Evolutionary conservation across 805 yeast genomes (phyloP).

Genomic region (Wickerhamiella vanderwaltii): DNA sequence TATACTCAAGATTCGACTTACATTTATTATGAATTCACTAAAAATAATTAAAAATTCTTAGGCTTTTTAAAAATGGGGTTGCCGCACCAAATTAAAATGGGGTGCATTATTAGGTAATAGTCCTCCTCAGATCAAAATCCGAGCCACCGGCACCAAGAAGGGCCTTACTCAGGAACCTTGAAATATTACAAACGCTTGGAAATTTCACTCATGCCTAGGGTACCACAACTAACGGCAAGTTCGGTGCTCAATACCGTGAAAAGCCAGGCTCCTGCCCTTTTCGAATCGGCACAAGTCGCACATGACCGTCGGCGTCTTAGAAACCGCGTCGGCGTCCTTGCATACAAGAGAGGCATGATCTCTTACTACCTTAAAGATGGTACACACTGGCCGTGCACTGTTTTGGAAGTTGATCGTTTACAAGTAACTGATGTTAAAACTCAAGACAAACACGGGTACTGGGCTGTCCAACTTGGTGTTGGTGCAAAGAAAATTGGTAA

Average conservation of each 20-base stretch:
- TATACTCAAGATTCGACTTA: no score
- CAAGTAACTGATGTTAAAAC: slow-evolving; percentile 74
- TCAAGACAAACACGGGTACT: slow-evolving; percentile 60
- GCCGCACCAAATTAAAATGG: no score
- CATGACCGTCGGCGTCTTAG: slow-evolving; percentile 63
- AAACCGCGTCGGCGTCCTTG: slow-evolving; percentile 71
- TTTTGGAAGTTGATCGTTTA: slow-evolving; percentile 73
- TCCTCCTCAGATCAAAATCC: no score
- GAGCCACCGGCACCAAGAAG: neutral
- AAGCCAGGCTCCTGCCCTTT: slow-evolving; percentile 39
- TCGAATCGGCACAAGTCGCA: slow-evolving; percentile 57
- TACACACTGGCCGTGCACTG: slow-evolving; percentile 65
- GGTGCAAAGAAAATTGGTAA: slow-evolving; percentile 55
- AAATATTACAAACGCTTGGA: slow-evolving; percentile 1
- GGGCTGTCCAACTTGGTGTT: slow-evolving; percentile 77
- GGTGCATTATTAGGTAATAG: no score
- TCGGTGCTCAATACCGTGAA: slow-evolving; percentile 23
- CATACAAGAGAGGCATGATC: slow-evolving; percentile 82
- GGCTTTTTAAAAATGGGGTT: no score
- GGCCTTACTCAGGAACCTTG: neutral
- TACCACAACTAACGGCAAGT: slow-evolving; percentile 26
- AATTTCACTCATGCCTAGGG: slow-evolving; percentile 9
- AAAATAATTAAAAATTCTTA: no score
- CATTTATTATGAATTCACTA: no score
- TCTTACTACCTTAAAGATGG: slow-evolving; percentile 63